phyloP scores from a whole-genome alignment of 768 basidiomycete genomes.

The Coprinopsis sp. region DNA sequence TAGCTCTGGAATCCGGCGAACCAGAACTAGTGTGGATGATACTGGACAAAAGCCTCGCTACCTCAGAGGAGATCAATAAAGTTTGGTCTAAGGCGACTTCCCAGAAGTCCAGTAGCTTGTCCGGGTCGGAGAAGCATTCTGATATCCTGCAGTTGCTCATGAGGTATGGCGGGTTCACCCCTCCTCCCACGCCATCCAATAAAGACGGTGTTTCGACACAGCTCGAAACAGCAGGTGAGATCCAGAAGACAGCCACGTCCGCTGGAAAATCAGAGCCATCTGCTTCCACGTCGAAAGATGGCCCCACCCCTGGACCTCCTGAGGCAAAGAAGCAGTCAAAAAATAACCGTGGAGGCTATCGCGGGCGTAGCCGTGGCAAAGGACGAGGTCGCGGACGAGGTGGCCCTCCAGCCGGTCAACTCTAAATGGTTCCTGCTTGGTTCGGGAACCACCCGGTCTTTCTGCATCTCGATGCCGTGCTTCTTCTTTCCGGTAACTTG shows the following conservation, averaged over 20 bases:
- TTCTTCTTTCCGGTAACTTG: not conserved
- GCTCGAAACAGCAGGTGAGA: not conserved
- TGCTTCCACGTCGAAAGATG: too few relatives aligned
- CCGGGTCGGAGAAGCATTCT: slow-evolving; percentile 4
- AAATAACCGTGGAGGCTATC: too few relatives aligned
- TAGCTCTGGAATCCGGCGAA: slow-evolving; percentile 57
- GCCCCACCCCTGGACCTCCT: too few relatives aligned
- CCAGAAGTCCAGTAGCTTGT: not conserved
- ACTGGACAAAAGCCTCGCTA: slow-evolving; percentile 53
- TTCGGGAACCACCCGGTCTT: too few relatives aligned
- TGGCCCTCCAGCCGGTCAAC: slow-evolving; percentile 31
- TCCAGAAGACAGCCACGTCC: not conserved
- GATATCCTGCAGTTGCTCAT: slow-evolving; percentile 19
- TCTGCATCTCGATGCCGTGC: not conserved
- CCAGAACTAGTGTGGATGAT: slow-evolving; percentile 64
- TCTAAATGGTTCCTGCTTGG: too few relatives aligned
- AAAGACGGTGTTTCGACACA: slow-evolving; percentile 19
- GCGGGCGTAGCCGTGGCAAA: slow-evolving; percentile 31
- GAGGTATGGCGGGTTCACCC: slow-evolving; percentile 46
- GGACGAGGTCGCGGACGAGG: slow-evolving; percentile 33
- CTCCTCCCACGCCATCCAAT: slow-evolving; percentile 26
- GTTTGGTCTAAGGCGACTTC: slow-evolving; percentile 49
- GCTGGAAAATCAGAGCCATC: too few relatives aligned
- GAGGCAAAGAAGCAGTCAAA: too few relatives aligned
- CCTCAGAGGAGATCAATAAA: slow-evolving; percentile 41